Evolutionary conservation across 2,329 filamentous ascomycete species (phyloP), one percentile per base, ranked within the genome.

Genomic region (Biscogniauxia marginata): DNA sequence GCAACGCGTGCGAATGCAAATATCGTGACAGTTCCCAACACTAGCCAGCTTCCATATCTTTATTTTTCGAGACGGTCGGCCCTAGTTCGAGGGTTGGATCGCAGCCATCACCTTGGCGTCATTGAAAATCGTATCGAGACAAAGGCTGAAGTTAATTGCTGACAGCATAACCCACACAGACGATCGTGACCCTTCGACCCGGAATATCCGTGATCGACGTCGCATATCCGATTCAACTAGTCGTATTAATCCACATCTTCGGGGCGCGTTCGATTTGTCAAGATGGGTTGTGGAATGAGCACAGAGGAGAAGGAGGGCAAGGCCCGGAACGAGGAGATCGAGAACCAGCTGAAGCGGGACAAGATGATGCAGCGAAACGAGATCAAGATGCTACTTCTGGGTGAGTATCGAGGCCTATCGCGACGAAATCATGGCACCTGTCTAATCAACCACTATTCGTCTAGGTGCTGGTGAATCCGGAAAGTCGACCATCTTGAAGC

Each of bases 251-350:
- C 52, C 25, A 51, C 34, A 52, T 58, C 44, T 48, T 49, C 54
- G 48, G 56, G 53, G 19, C 53, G 53, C 46, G 34, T 53, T 46
- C 16, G 59, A 66, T 60, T 75, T 77, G 80, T 74, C 88, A 92
- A 82, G 71, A 99, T 99, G 95, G 95, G 95, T 87, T 99, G 95
- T 78, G 93, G 93, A 79, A 96, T 97, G 91, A 98, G 93, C 77
- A 96, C 95, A 74, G 95, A 98, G 83, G 95, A 98, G 81, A 97
- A 97, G 89, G 95, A 98, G 92, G 93, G 95, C 80, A 98, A 97
- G 90, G 91, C 92, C 83, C 89, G 95, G 70, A 98, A 99, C 76
- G 95, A 99, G 84, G 93, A 98, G 86, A 99, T 99, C 73, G 95
- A 99, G 80, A 98, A 97, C 77, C 93, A 98, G 83, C 83, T 98